phyloP scores from a whole-genome alignment of 2,329 filamentous ascomycete species.

The Colletotrichum liriopes region DNA sequence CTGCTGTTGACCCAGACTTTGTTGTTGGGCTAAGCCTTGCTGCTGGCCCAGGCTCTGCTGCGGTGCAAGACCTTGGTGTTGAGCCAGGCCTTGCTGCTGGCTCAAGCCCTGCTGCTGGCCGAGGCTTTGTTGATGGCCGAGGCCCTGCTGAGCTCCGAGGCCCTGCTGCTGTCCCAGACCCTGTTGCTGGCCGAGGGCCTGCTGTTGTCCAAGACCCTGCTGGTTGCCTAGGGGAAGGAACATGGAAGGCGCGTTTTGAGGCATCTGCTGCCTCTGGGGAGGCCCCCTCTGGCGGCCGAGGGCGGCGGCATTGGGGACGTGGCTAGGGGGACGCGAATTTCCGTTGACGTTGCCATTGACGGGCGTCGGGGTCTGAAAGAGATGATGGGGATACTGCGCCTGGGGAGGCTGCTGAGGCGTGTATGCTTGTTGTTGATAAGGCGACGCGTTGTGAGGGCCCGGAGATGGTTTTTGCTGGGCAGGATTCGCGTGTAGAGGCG shows the following conservation, averaged over 20 bases:
- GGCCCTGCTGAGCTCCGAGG: slow-evolving; percentile 36
- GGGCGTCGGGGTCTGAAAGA: slow-evolving; percentile 65
- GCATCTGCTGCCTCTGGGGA: slow-evolving; percentile 63
- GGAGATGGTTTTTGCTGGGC: slow-evolving; percentile 69
- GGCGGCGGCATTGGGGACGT: slow-evolving; percentile 64
- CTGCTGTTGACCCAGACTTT: slow-evolving; percentile 36
- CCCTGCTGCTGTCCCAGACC: slow-evolving; percentile 39
- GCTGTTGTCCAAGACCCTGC: slow-evolving; percentile 39
- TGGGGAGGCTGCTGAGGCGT: slow-evolving; percentile 66
- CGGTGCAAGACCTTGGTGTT: slow-evolving; percentile 30
- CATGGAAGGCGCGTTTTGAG: slow-evolving; percentile 56
- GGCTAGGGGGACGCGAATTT: slow-evolving; percentile 61
- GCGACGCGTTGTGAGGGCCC: slow-evolving; percentile 68
- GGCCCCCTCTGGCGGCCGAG: slow-evolving; percentile 62
- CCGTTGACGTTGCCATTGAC: slow-evolving; percentile 66
- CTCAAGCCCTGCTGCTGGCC: slow-evolving; percentile 37
- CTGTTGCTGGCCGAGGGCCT: slow-evolving; percentile 40
- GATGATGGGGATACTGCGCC: slow-evolving; percentile 65
- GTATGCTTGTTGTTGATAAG: slow-evolving; percentile 70
- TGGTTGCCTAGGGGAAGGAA: slow-evolving; percentile 50
- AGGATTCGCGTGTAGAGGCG: slow-evolving; percentile 64
- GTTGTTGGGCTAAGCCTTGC: slow-evolving; percentile 34
- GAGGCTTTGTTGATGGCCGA: slow-evolving; percentile 40
- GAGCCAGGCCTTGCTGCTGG: slow-evolving; percentile 34
- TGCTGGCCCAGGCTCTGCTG: slow-evolving; percentile 31